Evolutionary conservation across 331 rosid genomes (phyloP).

Genomic region (Saraca asoca): DNA sequence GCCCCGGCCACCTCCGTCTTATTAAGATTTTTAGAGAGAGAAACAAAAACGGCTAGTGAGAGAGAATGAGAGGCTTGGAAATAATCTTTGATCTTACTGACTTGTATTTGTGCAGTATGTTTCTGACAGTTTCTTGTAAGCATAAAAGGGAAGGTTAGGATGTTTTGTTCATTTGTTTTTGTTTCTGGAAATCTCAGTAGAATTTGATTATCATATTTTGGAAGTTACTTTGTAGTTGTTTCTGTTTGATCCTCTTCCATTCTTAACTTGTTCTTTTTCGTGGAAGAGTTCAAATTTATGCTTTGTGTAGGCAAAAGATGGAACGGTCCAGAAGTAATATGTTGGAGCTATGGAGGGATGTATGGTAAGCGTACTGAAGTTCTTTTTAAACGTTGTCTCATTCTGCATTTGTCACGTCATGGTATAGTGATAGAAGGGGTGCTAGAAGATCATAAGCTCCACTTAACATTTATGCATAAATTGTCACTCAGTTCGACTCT

Average conservation of each 20-base stretch:
- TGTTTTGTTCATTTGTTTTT: constrained; percentile 32
- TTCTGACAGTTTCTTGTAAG: constrained; percentile 44
- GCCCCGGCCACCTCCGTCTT: constrained; percentile 68
- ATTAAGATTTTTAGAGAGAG: constrained; percentile 27
- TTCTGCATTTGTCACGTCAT: constrained; percentile 4
- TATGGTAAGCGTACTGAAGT: constrained; percentile 29
- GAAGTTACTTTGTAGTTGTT: constrained; percentile 10
- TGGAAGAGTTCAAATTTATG: constrained; percentile 23
- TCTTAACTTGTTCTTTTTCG: constrained; percentile 10
- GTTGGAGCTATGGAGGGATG: constrained; percentile 28
- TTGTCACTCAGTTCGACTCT: no score
- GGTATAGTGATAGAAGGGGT: neutral
- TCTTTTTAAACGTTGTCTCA: constrained; percentile 27
- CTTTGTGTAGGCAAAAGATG: constrained; percentile 35
- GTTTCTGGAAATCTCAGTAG: constrained; percentile 29
- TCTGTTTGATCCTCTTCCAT: constrained; percentile 25
- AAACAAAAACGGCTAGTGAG: neutral
- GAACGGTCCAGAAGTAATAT: constrained; percentile 19
- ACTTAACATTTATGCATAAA: no score
- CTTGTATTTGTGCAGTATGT: constrained; percentile 48
- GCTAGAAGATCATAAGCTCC: no score
- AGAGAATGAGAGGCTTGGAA: constrained; percentile 1
- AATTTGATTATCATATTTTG: neutral
- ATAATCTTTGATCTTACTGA: constrained; percentile 30
- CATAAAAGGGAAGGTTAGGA: constrained; percentile 41